Conservation (phyloP, 108 stramenopile genomes). For the Chaetoceros tenuissimus region DNA sequence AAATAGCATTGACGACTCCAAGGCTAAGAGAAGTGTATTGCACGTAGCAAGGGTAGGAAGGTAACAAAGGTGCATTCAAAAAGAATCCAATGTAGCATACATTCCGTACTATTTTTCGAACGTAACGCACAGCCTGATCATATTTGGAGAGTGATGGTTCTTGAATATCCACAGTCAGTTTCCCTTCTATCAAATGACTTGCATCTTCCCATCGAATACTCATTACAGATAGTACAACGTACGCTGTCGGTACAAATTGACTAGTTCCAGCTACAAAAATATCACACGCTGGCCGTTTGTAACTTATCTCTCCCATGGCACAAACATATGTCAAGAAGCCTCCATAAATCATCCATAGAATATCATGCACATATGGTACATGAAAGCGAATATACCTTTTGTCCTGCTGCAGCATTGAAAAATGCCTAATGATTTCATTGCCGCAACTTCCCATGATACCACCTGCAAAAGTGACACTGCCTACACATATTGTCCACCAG, state of each 20-base stretch:
- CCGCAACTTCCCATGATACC: slow-evolving; percentile 66
- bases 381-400: background rate
- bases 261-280: slow-evolving; percentile 83
- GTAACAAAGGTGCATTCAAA: slow-evolving; percentile 71
- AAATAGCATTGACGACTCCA: slow-evolving; percentile 51
- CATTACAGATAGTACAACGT: slow-evolving; percentile 28
- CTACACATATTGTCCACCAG: slow-evolving; percentile 77
- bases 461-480: slow-evolving; percentile 62
- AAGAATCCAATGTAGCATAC: slow-evolving; percentile 63
- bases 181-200: background rate
- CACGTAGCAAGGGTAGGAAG: slow-evolving; percentile 71
- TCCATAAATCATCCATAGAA: slow-evolving; percentile 65
- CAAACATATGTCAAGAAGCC: slow-evolving; percentile 31
- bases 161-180: background rate
- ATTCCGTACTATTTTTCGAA: background rate
- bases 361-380: slow-evolving; percentile 20
- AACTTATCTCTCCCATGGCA: slow-evolving; percentile 50
- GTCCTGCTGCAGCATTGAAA: slow-evolving; percentile 11
- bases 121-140: slow-evolving; percentile 1
- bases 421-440: slow-evolving; percentile 31
- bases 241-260: slow-evolving; percentile 64
- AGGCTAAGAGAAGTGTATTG: slow-evolving; percentile 38
- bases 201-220: slow-evolving; percentile 4
- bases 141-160: background rate
- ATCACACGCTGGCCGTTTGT: slow-evolving; percentile 83